phyloP scores from a whole-genome alignment of 139 green algal species.

The Coccomyxa sp. region DNA sequence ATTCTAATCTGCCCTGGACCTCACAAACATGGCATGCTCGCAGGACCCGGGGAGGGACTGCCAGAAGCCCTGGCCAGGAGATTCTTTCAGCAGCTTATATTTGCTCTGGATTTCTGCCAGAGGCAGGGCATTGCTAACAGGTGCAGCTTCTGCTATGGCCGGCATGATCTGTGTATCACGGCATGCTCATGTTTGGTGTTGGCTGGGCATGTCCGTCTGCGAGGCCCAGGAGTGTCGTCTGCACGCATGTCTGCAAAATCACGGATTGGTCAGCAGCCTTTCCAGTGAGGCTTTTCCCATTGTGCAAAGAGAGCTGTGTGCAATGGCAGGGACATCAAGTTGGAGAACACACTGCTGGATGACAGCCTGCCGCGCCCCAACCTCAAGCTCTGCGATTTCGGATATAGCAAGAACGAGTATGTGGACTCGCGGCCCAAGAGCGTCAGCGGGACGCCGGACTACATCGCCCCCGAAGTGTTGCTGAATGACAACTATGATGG shows the following conservation, averaged over 20 bases:
- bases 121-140: conserved; percentile 19
- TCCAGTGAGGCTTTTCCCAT: background rate
- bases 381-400: conserved; percentile 97
- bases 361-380: conserved; percentile 58
- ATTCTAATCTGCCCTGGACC: too few relatives aligned
- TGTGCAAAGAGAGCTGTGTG: too few relatives aligned
- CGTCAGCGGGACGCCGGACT: conserved; percentile 26
- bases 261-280: too few relatives aligned
- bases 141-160: too few relatives aligned
- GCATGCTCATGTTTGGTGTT: too few relatives aligned
- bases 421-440: conserved; percentile 12
- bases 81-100: conserved; percentile 98
- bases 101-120: conserved; percentile 94
- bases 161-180: too few relatives aligned
- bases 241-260: too few relatives aligned
- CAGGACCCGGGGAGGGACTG: conserved; percentile 49
- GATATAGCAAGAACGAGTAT: conserved; percentile 33
- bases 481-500: conserved; percentile 16
- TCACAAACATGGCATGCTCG: too few relatives aligned
- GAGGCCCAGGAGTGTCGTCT: too few relatives aligned
- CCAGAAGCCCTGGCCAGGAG: conserved; percentile 88
- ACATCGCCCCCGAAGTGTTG: conserved; percentile 26
- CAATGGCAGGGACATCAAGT: conserved; percentile 86
- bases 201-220: too few relatives aligned
- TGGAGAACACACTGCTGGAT: conserved; percentile 97